Percentiles rank a stretch among this genome's conserved stretches.
phyloP scores from a whole-genome alignment of 352 stramenopile species.

The Saprolegnia parasitica region DNA sequence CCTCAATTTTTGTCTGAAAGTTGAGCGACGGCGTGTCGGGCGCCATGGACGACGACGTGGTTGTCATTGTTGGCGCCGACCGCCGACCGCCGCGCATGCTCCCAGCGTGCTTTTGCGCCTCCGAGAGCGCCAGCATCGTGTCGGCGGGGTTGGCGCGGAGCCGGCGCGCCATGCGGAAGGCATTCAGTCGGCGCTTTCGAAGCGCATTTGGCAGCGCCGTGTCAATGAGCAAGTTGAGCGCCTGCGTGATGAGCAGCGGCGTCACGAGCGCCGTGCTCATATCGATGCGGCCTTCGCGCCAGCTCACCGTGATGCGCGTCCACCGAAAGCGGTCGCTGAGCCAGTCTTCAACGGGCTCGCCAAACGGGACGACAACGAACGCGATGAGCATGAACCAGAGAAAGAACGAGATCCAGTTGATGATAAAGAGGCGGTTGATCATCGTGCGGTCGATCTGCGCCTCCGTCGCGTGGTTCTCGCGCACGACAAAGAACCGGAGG shows the following conservation, averaged over 20 bases:
- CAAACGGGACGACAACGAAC: slow-evolving; percentile 84
- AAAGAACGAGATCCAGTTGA: slow-evolving; percentile 90
- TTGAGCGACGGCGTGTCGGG: slow-evolving; percentile 38
- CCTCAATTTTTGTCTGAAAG: slow-evolving; percentile 81
- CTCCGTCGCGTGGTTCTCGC: slow-evolving; percentile 78
- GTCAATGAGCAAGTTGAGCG: slow-evolving; percentile 80
- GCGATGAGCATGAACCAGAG: slow-evolving; percentile 87
- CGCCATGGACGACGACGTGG: neutral
- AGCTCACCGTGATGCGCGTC: slow-evolving; percentile 75
- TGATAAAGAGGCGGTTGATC: slow-evolving; percentile 80
- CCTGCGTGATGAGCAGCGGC: slow-evolving; percentile 77
- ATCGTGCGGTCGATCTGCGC: slow-evolving; percentile 78
- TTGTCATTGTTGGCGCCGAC: slow-evolving; percentile 32
- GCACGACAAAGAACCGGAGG: slow-evolving; percentile 73
- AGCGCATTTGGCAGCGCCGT: slow-evolving; percentile 65
- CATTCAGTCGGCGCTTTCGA: slow-evolving; percentile 55
- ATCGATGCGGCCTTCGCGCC: slow-evolving; percentile 80
- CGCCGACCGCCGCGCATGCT: slow-evolving; percentile 34
- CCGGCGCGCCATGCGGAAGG: slow-evolving; percentile 68
- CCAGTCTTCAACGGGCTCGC: slow-evolving; percentile 72
- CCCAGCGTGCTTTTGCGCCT: slow-evolving; percentile 46
- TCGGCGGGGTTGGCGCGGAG: slow-evolving; percentile 79
- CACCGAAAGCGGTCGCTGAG: slow-evolving; percentile 72
- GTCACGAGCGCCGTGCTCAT: slow-evolving; percentile 85
- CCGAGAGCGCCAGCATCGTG: slow-evolving; percentile 69